Evolutionary conservation across 2,329 filamentous ascomycete genomes (phyloP).

Genomic region (Alternaria ethzedia): DNA sequence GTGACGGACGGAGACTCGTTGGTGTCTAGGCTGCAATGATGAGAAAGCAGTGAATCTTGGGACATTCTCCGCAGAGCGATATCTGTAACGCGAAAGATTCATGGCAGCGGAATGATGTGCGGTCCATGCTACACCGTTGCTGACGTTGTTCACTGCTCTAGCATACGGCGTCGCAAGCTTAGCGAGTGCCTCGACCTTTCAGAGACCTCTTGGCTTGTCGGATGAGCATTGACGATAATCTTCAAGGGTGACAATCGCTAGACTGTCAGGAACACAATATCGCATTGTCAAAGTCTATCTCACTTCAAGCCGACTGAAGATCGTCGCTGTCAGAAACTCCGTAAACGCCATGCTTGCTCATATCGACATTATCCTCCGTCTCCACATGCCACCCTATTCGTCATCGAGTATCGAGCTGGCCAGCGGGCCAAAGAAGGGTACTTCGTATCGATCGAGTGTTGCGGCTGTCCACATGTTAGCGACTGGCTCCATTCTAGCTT

Average conservation of each 20-base stretch:
- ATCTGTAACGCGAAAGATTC: neutral
- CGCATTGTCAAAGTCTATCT: neutral
- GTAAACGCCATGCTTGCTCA: constrained; percentile 14
- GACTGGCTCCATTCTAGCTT: neutral
- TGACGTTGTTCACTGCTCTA: neutral
- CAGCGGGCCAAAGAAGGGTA: constrained; percentile 83
- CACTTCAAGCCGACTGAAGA: neutral
- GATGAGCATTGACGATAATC: neutral
- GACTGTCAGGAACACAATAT: neutral
- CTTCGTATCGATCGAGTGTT: constrained; percentile 73
- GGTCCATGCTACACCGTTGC: neutral
- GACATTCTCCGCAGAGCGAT: neutral
- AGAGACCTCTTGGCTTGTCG: neutral
- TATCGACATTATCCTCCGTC: neutral
- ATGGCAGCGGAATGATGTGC: neutral
- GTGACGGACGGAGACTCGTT: neutral
- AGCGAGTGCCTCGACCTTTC: neutral
- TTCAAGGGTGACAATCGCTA: neutral
- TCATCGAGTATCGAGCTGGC: constrained; percentile 92
- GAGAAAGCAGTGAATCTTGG: neutral
- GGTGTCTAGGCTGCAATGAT: neutral
- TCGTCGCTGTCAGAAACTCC: constrained; percentile 12
- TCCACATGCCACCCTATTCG: constrained; percentile 59
- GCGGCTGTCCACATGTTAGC: constrained; percentile 57
- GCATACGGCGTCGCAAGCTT: neutral